Base-by-base conservation (phyloP, 2,329 filamentous ascomycete species). In the Diaporthe citrichinensis region DNA sequence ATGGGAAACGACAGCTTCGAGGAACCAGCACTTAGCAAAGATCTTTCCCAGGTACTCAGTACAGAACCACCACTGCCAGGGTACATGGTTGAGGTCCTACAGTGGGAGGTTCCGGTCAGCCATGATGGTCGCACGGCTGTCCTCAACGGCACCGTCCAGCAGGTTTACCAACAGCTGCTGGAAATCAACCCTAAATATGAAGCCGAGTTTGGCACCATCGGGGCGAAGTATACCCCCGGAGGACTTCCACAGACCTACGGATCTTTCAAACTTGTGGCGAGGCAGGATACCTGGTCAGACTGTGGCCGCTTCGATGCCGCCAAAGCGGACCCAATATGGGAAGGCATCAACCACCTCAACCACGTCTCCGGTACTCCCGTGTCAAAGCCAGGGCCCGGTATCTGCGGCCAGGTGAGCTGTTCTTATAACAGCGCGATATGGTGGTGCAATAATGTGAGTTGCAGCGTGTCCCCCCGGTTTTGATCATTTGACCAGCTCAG, bases 361-460 rank as follows among this genome's bases (percentile, higher is more conserved):
- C 25, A 44, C 20, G 51, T 72, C 15, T 6, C 51, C 2, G 53
- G 69, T 2, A 41, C 12, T 20, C 69, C 69, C 3, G 53, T 25
- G 5, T 58, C 55, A 2, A 7, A 2, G 1, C 49, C 69, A 1
- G 69, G 69, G n/a, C 69, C 53, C 14, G 23, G n/a, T 3, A 28
- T 25, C 20, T 72, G 69, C 39, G 69, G 39, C 8, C 53, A 15
- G n/a, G 69, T 72, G 36, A 58, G 49, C 39, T 72, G 69, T 4
- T 58, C 34, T 14, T 58, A n/a, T 9, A n/a, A 72, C 14, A 46
- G 39, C 4, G 69, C 51, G 1, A 72, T 72, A 12, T 72, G 53
- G 69, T 59, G 69, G 69, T 72, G 69, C 53, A 72, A 72, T 12
- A 53, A 72, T 34, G 69, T 46, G 31, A 57, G 69, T 59, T 36